A percentile compares a stretch with the other conserved stretches of the same genome.
phyloP scores from a whole-genome alignment of 345 rosid species.

The Populus simonii region DNA sequence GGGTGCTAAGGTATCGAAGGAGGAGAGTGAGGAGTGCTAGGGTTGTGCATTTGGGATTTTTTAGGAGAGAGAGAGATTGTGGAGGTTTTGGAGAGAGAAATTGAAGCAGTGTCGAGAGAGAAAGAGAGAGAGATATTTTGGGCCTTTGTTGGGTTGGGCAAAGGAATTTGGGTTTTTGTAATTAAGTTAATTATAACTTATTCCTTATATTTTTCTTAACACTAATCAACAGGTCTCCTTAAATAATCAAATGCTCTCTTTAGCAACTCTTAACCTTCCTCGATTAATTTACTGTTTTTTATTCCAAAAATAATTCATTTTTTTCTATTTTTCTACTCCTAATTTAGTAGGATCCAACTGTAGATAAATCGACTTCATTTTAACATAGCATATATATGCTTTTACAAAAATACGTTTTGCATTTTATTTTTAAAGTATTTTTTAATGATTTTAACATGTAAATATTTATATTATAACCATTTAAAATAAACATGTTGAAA shows the following conservation, averaged over 20 bases:
- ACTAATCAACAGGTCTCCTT: neutral
- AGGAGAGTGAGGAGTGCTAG: neutral
- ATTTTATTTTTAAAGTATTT: no score
- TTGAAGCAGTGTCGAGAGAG: conserved; percentile 2
- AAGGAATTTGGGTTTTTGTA: neutral
- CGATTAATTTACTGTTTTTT: no score
- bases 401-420: no score
- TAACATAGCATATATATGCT: no score
- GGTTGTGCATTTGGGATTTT: conserved; percentile 14
- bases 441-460: no score
- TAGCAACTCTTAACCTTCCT: no score
- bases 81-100: neutral
- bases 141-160: neutral
- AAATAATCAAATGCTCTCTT: neutral
- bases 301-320: no score
- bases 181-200: neutral
- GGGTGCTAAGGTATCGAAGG: conserved; percentile 14
- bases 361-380: no score
- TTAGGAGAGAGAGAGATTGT: neutral
- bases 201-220: neutral
- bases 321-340: no score
- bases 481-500: no score
- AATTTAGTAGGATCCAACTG: no score
- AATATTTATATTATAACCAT: no score
- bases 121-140: neutral